Percentiles rank a stretch among this genome's conserved stretches.
These are phyloP conservation scores for Phytophthora lateralis DNA, from an alignment of 352 stramenopile genomes.

Conservation along the genomic window DNA sequence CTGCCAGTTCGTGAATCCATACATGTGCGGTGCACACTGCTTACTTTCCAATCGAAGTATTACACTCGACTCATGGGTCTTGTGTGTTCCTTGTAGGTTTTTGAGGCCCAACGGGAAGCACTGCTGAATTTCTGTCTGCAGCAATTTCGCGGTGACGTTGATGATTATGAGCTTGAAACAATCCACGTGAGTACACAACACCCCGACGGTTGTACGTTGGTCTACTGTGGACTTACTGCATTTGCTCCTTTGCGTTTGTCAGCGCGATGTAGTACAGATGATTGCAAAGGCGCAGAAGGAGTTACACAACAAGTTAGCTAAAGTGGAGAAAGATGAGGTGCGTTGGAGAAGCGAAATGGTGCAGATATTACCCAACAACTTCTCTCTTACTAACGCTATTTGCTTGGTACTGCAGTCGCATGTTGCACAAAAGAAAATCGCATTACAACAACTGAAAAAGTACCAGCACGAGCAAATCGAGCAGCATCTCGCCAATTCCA, in stretches of 20 bases:
- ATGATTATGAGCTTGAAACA: conserved; percentile 20
- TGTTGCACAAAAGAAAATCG: conserved; percentile 24
- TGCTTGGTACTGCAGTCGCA: conserved; percentile 13
- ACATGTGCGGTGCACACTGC: conserved; percentile 15
- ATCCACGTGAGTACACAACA: conserved; percentile 22
- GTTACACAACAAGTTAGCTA: conserved; percentile 22
- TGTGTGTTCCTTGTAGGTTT: conserved; percentile 17
- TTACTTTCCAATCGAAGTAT: neutral
- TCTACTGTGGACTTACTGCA: neutral
- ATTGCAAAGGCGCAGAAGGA: conserved; percentile 27
- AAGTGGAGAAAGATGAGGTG: conserved; percentile 33
- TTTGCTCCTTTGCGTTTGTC: neutral
- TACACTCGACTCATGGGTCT: neutral
- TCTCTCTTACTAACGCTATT: neutral
- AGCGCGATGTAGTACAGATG: conserved; percentile 34
- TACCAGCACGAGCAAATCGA: conserved; percentile 41
- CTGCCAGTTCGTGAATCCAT: conserved; percentile 41
- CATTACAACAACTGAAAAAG: conserved; percentile 32
- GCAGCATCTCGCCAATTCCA: conserved; percentile 15
- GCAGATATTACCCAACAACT: neutral
- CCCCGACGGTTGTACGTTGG: neutral
- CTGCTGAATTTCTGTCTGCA: conserved; percentile 36
- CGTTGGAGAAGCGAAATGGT: neutral
- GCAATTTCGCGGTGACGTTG: conserved; percentile 27
- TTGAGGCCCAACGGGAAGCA: conserved; percentile 36